These are phyloP conservation scores for Candida rishiriensis DNA, from an alignment of 805 yeast genomes.

Conservation along the genomic window DNA sequence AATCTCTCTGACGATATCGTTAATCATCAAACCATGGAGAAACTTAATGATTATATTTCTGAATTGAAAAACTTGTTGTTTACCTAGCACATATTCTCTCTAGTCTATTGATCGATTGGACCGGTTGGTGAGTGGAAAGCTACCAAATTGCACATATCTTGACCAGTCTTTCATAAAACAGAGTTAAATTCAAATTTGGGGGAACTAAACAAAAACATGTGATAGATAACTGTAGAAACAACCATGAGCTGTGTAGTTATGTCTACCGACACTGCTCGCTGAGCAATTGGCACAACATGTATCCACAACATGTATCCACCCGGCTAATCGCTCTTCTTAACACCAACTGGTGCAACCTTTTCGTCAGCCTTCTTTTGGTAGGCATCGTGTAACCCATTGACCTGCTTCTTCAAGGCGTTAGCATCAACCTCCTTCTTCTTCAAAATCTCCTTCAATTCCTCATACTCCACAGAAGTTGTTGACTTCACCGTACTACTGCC, in stretches of 20 bases:
- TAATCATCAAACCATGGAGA: constrained; percentile 22
- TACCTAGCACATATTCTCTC: background rate
- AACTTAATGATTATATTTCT: constrained; percentile 21
- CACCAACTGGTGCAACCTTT: background rate
- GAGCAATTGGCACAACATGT: background rate
- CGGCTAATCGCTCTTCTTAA: constrained; percentile 1
- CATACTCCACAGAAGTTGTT: constrained; percentile 24
- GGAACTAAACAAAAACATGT: too few species aligned
- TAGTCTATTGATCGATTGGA: background rate
- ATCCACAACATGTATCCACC: background rate
- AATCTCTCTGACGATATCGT: constrained; percentile 32
- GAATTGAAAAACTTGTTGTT: constrained; percentile 2
- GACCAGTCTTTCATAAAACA: too few species aligned
- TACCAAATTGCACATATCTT: too few species aligned
- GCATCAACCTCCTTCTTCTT: constrained; percentile 17
- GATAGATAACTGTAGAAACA: too few species aligned
- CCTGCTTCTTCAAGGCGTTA: constrained; percentile 39
- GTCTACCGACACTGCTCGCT: too few species aligned
- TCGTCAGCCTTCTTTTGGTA: constrained; percentile 35
- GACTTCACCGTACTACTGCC: constrained; percentile 40
- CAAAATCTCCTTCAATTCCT: constrained; percentile 14
- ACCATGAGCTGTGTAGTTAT: too few species aligned
- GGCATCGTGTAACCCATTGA: constrained; percentile 36
- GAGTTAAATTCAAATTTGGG: too few species aligned
- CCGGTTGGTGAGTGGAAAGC: too few species aligned